phyloP scores from a whole-genome alignment of 441 rosid species.

The Aquilaria agallochum region DNA sequence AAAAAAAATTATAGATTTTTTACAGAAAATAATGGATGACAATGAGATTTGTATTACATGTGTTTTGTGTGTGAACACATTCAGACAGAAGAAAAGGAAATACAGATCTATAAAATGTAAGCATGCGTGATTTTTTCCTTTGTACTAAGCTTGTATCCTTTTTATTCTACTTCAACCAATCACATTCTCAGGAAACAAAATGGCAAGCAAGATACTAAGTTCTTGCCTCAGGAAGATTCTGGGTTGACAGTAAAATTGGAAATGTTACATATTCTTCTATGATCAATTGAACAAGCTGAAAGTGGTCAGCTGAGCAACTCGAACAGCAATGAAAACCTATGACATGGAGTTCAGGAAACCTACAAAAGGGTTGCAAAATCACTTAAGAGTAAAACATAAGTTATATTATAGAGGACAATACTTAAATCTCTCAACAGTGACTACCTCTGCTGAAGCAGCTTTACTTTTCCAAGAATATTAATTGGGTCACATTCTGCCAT shows the following conservation, averaged over 20 bases:
- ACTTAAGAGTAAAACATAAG: not conserved
- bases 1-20: too few relatives aligned
- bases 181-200: conserved; percentile 8
- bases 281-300: conserved; percentile 42
- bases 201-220: not conserved
- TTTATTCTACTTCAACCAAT: conserved; percentile 2
- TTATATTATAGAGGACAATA: not conserved
- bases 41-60: too few relatives aligned
- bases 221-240: conserved; percentile 54
- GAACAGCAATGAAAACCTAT: conserved; percentile 54
- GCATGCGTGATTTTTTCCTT: not conserved
- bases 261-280: conserved; percentile 69
- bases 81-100: not conserved
- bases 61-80: too few relatives aligned
- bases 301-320: conserved; percentile 36
- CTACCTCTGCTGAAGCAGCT: conserved; percentile 79
- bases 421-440: not conserved
- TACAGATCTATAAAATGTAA: too few relatives aligned
- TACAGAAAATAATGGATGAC: too few relatives aligned
- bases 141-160: not conserved
- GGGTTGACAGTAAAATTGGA: conserved; percentile 61
- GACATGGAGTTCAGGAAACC: conserved; percentile 60
- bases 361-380: conserved; percentile 22
- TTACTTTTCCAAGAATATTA: conserved; percentile 53
- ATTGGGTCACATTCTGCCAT: conserved; percentile 19